phyloP scores from a whole-genome alignment of 805 yeast species.

The Teunomyces atbi region DNA sequence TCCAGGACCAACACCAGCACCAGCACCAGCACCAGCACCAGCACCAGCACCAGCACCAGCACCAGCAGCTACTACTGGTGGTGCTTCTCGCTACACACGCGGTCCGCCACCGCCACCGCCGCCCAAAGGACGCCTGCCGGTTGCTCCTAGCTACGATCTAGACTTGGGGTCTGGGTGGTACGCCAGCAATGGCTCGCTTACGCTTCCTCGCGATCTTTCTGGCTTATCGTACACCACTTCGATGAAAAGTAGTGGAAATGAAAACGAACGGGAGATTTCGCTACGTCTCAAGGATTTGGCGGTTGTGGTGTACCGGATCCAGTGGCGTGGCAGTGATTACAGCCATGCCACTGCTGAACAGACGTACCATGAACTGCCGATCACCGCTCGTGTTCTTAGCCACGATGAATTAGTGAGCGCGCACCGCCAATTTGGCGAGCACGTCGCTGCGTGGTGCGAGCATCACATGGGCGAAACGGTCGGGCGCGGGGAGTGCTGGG shows the following conservation, averaged over 20 bases:
- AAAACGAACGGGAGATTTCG: slow-evolving; percentile 25
- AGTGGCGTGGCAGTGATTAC: slow-evolving; percentile 36
- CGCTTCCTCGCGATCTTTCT: slow-evolving; percentile 38
- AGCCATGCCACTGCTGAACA: slow-evolving; percentile 24
- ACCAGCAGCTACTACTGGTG: not conserved
- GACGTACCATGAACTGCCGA: slow-evolving; percentile 46
- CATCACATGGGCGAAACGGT: slow-evolving; percentile 46
- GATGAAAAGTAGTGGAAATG: slow-evolving; percentile 11
- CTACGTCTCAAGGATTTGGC: slow-evolving; percentile 45
- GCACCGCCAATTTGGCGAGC: slow-evolving; percentile 45
- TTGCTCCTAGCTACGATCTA: slow-evolving; percentile 31
- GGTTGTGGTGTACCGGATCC: slow-evolving; percentile 29
- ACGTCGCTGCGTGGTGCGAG: slow-evolving; percentile 56
- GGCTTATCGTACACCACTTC: slow-evolving; percentile 34
- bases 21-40: not conserved
- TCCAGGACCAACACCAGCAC: too few relatives aligned
- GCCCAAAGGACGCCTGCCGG: slow-evolving; percentile 17
- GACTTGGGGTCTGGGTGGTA: slow-evolving; percentile 50
- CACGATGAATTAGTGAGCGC: slow-evolving; percentile 31
- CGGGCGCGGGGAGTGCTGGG: slow-evolving; percentile 63
- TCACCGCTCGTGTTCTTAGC: slow-evolving; percentile 24
- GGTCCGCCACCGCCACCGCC: not conserved
- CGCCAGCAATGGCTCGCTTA: slow-evolving; percentile 23
- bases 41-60: not conserved
- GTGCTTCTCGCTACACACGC: not conserved